phyloP scores from a whole-genome alignment of 2,329 filamentous ascomycete genomes.

The Colletotrichum sp. region DNA sequence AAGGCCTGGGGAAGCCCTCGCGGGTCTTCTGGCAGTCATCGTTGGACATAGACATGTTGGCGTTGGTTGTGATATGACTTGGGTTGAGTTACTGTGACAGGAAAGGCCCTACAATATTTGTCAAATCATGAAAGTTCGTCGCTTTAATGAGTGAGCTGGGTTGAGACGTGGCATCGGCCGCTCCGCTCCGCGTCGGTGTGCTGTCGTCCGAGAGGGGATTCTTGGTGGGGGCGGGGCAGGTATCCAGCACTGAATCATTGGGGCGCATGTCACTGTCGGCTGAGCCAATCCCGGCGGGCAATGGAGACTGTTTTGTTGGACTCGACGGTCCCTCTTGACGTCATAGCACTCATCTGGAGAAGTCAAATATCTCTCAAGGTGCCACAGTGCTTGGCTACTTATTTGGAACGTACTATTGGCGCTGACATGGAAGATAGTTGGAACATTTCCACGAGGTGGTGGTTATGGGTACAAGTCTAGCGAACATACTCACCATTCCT shows the following conservation, averaged over 20 bases:
- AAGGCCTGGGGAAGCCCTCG: constrained; percentile 39
- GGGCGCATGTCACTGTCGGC: constrained; percentile 1
- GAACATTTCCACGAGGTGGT: not conserved
- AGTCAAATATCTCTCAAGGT: not conserved
- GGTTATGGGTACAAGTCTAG: not conserved
- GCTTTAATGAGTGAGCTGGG: not conserved
- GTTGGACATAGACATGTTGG: constrained; percentile 42
- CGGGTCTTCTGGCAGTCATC: constrained; percentile 32
- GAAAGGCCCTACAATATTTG: fast-evolving
- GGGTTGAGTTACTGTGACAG: not conserved
- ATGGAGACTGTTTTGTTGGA: not conserved
- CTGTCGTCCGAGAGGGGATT: constrained; percentile 10
- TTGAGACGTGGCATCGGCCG: not conserved
- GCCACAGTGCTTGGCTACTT: fast-evolving
- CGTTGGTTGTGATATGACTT: not conserved
- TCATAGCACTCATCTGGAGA: not conserved
- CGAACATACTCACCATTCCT: not conserved
- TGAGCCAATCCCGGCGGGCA: not conserved
- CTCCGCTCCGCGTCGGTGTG: constrained; percentile 5
- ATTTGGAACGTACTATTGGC: fast-evolving
- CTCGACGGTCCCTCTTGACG: not conserved
- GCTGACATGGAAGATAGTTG: not conserved
- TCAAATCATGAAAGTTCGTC: not conserved
- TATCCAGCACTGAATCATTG: constrained; percentile 6
- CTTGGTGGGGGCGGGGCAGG: not conserved